Conservation (phyloP, 768 basidiomycete species). For the Tephrocybe rancida region DNA sequence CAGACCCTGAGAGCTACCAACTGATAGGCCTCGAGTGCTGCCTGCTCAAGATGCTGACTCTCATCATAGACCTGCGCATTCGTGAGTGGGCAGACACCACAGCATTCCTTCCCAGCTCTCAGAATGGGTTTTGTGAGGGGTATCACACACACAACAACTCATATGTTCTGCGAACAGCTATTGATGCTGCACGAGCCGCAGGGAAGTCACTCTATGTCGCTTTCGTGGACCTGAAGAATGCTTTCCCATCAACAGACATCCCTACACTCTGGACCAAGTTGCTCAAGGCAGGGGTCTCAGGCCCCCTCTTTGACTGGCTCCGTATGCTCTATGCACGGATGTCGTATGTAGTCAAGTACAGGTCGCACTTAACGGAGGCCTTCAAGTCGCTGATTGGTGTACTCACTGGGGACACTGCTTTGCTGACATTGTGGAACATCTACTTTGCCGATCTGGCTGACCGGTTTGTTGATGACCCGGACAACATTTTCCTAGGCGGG, state of each 20-base stretch:
- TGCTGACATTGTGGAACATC: conserved; percentile 27
- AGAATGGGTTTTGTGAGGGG: conserved; percentile 30
- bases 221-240: conserved; percentile 30
- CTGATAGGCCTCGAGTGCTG: conserved; percentile 30
- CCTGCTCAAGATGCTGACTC: conserved; percentile 26
- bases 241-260: conserved; percentile 35
- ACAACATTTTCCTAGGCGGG: conserved; percentile 18
- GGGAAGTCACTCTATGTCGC: conserved; percentile 21
- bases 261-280: conserved; percentile 34
- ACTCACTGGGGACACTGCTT: conserved; percentile 27
- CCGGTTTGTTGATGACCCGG: conserved; percentile 4
- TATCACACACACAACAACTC: conserved; percentile 31
- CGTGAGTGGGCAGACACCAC: not conserved
- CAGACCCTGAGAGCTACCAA: conserved; percentile 24
- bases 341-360: conserved; percentile 19
- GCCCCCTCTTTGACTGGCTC: conserved; percentile 30
- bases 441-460: conserved; percentile 22
- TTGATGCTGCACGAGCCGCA: conserved; percentile 20
- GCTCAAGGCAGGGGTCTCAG: conserved; percentile 19
- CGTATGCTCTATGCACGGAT: conserved; percentile 24
- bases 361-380: conserved; percentile 2
- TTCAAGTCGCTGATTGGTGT: conserved; percentile 26
- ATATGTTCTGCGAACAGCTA: conserved; percentile 23
- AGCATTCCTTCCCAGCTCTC: conserved; percentile 24
- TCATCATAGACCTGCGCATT: conserved; percentile 23